Evolutionary conservation across 768 basidiomycete species (phyloP), one percentile per base, ranked within the genome.

Genomic region (Fomitopsis serialis): DNA sequence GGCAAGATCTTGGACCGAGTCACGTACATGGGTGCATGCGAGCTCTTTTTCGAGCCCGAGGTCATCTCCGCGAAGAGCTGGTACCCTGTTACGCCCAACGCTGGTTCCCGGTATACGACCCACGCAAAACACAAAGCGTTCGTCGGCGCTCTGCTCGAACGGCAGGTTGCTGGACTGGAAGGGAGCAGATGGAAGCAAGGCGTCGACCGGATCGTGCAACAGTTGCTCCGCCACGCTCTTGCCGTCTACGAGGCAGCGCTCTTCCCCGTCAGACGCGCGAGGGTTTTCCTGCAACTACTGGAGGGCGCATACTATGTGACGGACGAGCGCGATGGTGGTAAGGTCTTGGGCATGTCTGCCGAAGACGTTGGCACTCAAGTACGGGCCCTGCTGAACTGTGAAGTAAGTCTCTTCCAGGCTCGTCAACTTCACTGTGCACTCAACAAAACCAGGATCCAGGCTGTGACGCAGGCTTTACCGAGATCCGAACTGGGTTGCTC

Each of bases 11-110:
- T 92, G 17, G 87, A 90, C 55, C 72, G 82, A 19, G 70, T 84
- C 22, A 85, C 89, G 0, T 85, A 84, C 54, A 73, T 87, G 22
- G 85, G 79, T 12, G 70, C 79, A 2, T 86, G 78, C 63, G 89
- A 92, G 25, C 77, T 92, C 4, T 70, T 87, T 25, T 69, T 86
- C 45, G 58, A 71, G 8, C 68, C 81, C 0, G 63, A 68, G 5
- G 70, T 74, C 12, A 22, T 87, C 5, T 82, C 85, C 0, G 63
- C 88, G 4, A 66, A 62, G 36, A 48, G 54, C 19, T 50, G 36
- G 42, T 57, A 61, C 17, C 25, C 48, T 6, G 43, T 32, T 5
- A 32, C 29, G 5, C 6, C 11, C 25, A 47, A 32, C 25, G 9
- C 37, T 40, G 15, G n/a, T n/a, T n/a, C 15, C 19, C 37, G n/a